phyloP scores from a whole-genome alignment of 2,329 filamentous ascomycete species.

The Calonectria naviculata region DNA sequence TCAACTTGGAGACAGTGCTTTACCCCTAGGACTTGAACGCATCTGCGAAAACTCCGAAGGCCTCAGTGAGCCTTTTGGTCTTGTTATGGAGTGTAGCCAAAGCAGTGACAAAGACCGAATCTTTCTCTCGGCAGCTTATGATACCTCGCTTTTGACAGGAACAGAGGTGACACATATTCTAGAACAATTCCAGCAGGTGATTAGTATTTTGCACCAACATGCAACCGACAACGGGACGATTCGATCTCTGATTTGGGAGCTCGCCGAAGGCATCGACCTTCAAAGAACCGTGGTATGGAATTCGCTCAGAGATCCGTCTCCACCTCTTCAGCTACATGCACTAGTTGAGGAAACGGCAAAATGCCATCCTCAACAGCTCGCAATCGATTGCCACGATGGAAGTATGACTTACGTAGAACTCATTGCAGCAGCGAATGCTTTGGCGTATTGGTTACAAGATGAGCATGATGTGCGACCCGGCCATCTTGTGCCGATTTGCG shows the following conservation, averaged over 20 bases:
- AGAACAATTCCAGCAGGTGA: not conserved
- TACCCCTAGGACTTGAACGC: not conserved
- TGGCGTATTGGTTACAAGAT: not conserved
- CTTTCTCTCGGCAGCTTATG: not conserved
- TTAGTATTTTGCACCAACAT: not conserved
- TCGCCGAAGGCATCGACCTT: not conserved
- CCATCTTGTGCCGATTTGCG: not conserved
- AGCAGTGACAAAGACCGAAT: not conserved
- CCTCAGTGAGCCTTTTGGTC: not conserved
- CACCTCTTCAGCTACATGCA: not conserved
- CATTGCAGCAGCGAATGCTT: not conserved
- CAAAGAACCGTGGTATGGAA: not conserved
- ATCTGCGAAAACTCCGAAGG: not conserved
- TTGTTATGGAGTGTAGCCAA: not conserved
- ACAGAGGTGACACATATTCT: not conserved
- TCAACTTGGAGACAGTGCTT: not conserved
- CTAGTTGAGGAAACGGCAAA: not conserved
- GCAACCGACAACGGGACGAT: not conserved
- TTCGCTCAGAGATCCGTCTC: not conserved
- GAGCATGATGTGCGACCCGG: not conserved
- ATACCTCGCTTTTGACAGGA: not conserved
- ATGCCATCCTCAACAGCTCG: not conserved
- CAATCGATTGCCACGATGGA: not conserved
- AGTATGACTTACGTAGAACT: not conserved
- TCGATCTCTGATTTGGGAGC: not conserved